Base-by-base conservation (phyloP, 225 moss, liverwort and hornwort genomes). In the Polytrichum commune region DNA sequence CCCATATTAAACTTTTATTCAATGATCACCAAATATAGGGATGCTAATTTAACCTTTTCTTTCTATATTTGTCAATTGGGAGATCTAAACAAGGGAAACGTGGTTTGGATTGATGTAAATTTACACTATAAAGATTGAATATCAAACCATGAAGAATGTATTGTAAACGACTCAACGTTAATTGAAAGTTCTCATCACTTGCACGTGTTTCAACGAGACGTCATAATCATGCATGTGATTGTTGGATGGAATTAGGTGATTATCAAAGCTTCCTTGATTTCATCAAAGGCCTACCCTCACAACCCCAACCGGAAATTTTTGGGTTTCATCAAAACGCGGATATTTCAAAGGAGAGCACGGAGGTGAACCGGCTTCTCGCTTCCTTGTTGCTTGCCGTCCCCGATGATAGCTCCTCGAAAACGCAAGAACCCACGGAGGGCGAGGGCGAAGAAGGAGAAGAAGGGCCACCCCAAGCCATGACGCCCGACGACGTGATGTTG, bases 241-340 rank as follows among this genome's bases (percentile, higher is more conserved):
- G 38, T 38, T 38, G 38, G 0, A 38, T 38, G 10, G 38, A 13
- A 38, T 3, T 38, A 96, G 93, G 91, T 29, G 83, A 90, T 38
- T 91, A 91, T 25, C 83, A 86, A 8, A 73, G 75, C 35, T 96
- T 88, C 55, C 61, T 96, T 0, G 87, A 89, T 3, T 96, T 96
- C 73, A 93, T 96, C n/a, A 96, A 89, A 71, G 65, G 68, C 26
- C 77, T 96, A 26, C 93, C 93, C 27, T 63, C 82, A 0, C 91
- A 90, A 73, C 90, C 92, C 19, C 85, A 91, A 6, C 95, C 95
- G 0, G 92, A 95, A 73, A 89, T 92, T 1, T 92, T 82, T 66
- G 95, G 95, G 1, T 95, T 95, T 20, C 95, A 92, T 35, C 90
- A 89, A 69, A 92, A 92, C 9, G 92, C 95, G 0, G 81, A 95